Base-by-base conservation (phyloP, 2,329 filamentous ascomycete species). In the Calonectria montana region DNA sequence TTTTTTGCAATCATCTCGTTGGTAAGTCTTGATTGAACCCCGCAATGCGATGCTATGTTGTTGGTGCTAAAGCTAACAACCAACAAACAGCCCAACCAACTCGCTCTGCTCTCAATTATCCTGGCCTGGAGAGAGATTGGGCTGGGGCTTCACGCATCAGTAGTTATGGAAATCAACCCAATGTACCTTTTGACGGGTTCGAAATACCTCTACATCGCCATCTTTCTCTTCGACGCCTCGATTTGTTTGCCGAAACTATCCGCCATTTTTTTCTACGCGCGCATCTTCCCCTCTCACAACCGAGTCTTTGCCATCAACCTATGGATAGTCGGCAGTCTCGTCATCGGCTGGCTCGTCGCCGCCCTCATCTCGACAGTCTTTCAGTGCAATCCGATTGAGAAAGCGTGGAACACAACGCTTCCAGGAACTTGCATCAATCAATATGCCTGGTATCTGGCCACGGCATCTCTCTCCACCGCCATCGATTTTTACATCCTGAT, bases 401-500 rank as follows among this genome's bases (percentile, higher is more conserved):
- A 59, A 21, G 53, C 31, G 18, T 59, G 53, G 53, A 59, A 59
- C 18, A 39, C 53, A 13, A 21, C 53, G 15, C 16, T 59, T 12
- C 53, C 53, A 5, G 53, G 53, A 15, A 59, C 31, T 13, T 59
- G 53, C 21, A 59, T 59, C 21, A 7, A 59, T 2, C 53, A 59
- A 18, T 59, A 59, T 13, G 29, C 8, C 13, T 59, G 53, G 53
- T 59, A 59, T 4, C 23, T 59, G 12, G 53, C 53, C 8, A 59
- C 31, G 3, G 53, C 53, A n/a, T 37, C 53, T 59, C 35, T 59
- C 13, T 59, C 53, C 10, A 59, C 53, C 3, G 53, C 53, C 13
- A 59, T 59, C 15, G 53, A 59, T 35, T 59, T 59, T 35, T 59
- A 59, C 35, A 59, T 59, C 53, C 21, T 59, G 53, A 16, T 59